These are phyloP conservation scores for Diplosphaera chodatii DNA, from an alignment of 139 green algal species.

Conservation along the genomic window DNA sequence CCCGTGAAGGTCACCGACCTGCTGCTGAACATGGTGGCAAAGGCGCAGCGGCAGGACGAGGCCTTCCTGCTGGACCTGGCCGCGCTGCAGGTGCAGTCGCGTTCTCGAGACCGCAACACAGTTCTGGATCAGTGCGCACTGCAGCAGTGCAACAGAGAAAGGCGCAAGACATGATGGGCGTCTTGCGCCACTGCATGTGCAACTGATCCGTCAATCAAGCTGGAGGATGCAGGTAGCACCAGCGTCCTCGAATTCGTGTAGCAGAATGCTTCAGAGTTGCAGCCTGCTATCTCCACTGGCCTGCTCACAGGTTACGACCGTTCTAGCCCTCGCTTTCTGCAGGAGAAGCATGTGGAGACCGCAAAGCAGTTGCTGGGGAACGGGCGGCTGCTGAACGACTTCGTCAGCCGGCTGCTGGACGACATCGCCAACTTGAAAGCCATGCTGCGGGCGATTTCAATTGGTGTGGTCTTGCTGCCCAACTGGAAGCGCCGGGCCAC, in stretches of 20 bases:
- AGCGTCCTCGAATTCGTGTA: no score
- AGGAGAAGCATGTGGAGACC: constrained; percentile 86
- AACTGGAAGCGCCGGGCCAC: no score
- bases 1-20: constrained; percentile 80
- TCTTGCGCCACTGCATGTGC: no score
- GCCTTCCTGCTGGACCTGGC: constrained; percentile 80
- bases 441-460: constrained; percentile 88
- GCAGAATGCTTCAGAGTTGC: no score
- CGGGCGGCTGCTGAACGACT: constrained; percentile 54
- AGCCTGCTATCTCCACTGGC: no score
- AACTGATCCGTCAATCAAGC: no score
- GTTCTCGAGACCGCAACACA: no score
- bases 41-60: constrained; percentile 55
- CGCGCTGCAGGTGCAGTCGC: constrained; percentile 18
- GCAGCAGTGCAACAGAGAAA: no score
- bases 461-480: constrained; percentile 38
- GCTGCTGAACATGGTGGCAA: constrained; percentile 83
- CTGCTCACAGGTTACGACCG: no score
- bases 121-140: no score
- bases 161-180: no score
- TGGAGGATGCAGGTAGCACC: no score
- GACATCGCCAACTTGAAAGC: constrained; percentile 89
- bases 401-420: constrained; percentile 66
- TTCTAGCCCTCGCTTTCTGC: constrained; percentile 16
- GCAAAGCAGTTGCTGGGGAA: constrained; percentile 77